A percentile compares a stretch with the other conserved stretches of the same genome.
Conservation (phyloP, 2,329 filamentous ascomycete species). For the Mollisia scopiformis region DNA sequence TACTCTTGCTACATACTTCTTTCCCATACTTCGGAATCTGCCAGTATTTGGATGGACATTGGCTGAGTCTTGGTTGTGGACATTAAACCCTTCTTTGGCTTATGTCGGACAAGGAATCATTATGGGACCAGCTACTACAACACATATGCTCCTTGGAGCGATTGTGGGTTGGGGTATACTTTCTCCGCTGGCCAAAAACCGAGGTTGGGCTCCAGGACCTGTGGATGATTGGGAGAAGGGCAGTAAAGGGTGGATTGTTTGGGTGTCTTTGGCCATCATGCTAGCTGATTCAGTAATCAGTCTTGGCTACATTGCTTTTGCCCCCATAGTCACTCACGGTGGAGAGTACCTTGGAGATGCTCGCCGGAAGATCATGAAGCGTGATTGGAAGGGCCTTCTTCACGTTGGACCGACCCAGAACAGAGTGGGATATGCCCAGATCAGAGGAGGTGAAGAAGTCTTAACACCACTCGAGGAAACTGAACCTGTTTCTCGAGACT, state of each 20-base stretch:
- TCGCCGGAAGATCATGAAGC: constrained; percentile 27
- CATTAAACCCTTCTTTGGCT: constrained; percentile 92
- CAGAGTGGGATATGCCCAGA: constrained; percentile 31
- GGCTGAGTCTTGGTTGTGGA: constrained; percentile 88
- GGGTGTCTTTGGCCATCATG: constrained; percentile 96
- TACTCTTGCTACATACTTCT: constrained; percentile 87
- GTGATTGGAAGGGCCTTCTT: constrained; percentile 34
- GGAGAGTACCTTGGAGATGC: constrained; percentile 41
- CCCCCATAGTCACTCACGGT: constrained; percentile 58
- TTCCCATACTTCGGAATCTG: constrained; percentile 82
- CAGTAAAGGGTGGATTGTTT: constrained; percentile 98
- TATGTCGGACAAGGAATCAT: constrained; percentile 98
- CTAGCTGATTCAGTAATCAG: constrained; percentile 90
- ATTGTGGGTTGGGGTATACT: constrained; percentile 88
- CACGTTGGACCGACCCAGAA: constrained; percentile 18
- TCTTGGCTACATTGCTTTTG: constrained; percentile 75
- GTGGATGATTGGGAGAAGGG: constrained; percentile 89
- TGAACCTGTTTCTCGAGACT: constrained; percentile 3
- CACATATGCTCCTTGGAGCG: constrained; percentile 93
- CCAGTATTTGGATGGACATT: constrained; percentile 80
- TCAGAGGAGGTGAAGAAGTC: constrained; percentile 26
- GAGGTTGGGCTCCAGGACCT: constrained; percentile 86
- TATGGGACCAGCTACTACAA: constrained; percentile 93
- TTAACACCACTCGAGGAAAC: constrained; percentile 19
- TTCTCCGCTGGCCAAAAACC: constrained; percentile 83